These are phyloP conservation scores for Rhodotorula sp. DNA, from an alignment of 1,284 basidiomycete genomes.

Conservation along the genomic window DNA sequence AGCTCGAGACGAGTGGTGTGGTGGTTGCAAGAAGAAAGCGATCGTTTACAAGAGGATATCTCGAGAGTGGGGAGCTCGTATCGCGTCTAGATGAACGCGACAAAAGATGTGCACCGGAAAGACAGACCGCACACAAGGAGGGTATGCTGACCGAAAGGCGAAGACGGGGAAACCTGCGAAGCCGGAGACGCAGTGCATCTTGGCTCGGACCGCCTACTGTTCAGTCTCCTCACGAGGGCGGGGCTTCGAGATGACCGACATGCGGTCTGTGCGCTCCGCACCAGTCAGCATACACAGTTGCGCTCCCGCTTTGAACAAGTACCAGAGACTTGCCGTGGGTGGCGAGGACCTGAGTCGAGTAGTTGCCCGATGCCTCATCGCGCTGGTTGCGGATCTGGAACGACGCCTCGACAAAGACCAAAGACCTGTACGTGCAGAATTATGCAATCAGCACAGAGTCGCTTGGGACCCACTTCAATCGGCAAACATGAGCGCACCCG, in stretches of 20 bases:
- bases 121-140: not conserved
- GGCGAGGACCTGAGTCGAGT: conserved; percentile 28
- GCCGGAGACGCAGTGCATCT: not conserved
- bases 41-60: too few species aligned
- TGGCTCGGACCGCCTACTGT: conserved; percentile 7
- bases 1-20: too few species aligned
- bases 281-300: too few species aligned
- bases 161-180: not conserved
- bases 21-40: too few species aligned
- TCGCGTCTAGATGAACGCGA: too few species aligned
- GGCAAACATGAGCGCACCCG: conserved; percentile 50
- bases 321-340: conserved; percentile 26
- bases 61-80: too few species aligned
- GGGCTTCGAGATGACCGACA: conserved; percentile 23
- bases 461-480: too few species aligned
- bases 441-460: not conserved
- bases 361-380: conserved; percentile 32
- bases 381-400: conserved; percentile 36
- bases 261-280: conserved; percentile 11
- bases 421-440: conserved; percentile 21
- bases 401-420: conserved; percentile 43
- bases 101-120: too few species aligned
- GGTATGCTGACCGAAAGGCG: conserved; percentile 5
- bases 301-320: not conserved
- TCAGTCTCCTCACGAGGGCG: conserved; percentile 13